These are phyloP conservation scores for Suhomyces faveliae DNA, from an alignment of 805 yeast species.

Conservation along the genomic window DNA sequence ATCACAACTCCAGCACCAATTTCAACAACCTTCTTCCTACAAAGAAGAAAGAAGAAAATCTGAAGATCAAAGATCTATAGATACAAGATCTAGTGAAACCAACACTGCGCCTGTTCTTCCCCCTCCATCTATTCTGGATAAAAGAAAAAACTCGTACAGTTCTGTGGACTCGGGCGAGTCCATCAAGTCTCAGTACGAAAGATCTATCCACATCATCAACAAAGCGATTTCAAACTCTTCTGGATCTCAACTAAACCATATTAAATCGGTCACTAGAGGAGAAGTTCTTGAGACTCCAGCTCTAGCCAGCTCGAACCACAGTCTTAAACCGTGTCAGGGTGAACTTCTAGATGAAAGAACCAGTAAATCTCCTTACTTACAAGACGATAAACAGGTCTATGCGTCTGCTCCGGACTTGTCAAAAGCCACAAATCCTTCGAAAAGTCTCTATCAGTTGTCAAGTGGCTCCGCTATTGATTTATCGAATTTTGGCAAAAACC, in stretches of 20 bases:
- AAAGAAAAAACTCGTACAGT: conserved; percentile 2
- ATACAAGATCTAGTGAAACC: no score
- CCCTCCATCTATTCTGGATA: conserved; percentile 3
- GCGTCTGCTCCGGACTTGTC: conserved; percentile 17
- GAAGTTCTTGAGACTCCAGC: neutral
- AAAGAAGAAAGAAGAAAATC: no score
- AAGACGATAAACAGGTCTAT: neutral
- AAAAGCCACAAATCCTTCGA: neutral
- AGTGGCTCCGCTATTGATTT: conserved; percentile 41
- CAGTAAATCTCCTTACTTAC: conserved; percentile 2
- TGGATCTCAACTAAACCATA: conserved; percentile 1
- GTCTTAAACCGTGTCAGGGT: conserved; percentile 1
- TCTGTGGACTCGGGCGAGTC: conserved; percentile 10
- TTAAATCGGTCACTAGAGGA: neutral
- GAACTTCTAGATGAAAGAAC: conserved; percentile 4
- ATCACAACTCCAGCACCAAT: conserved; percentile 15
- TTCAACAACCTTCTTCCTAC: conserved; percentile 5
- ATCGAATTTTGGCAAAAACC: conserved; percentile 37
- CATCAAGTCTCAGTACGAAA: conserved; percentile 4
- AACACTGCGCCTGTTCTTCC: conserved; percentile 3
- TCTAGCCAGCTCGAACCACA: neutral
- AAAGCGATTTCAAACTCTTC: conserved; percentile 13
- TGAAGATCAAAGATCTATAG: neutral
- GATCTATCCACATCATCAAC: conserved; percentile 12
- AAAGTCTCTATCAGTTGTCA: conserved; percentile 11